Conservation (phyloP, 768 basidiomycete species). For the Gymnopilus dilepis region DNA sequence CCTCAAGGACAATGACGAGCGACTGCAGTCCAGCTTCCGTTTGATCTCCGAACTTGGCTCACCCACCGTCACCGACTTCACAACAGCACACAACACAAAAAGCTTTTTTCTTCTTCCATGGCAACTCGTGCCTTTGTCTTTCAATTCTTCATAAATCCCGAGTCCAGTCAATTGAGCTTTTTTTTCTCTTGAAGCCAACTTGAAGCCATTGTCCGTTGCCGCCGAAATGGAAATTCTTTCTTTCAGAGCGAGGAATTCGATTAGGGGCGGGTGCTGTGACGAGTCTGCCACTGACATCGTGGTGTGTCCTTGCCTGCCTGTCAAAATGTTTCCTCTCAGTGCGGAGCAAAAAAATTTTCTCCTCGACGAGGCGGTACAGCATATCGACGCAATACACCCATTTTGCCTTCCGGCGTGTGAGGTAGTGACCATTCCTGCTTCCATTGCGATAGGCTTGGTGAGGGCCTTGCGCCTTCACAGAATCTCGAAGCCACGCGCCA, state of each 20-base stretch:
- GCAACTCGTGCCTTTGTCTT: background rate
- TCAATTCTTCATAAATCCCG: background rate
- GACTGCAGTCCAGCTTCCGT: conserved; percentile 13
- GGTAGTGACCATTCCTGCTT: too few relatives aligned
- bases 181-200: too few relatives aligned
- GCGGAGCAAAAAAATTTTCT: background rate
- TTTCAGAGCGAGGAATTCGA: too few relatives aligned
- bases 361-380: background rate
- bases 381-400: background rate
- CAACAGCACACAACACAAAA: conserved; percentile 2
- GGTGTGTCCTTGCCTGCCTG: background rate
- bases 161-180: too few relatives aligned
- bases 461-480: too few relatives aligned
- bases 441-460: too few relatives aligned
- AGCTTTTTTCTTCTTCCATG: background rate
- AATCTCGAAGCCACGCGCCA: background rate
- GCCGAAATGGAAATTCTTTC: too few relatives aligned
- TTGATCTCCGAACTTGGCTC: conserved; percentile 7
- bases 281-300: too few relatives aligned
- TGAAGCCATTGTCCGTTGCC: too few relatives aligned
- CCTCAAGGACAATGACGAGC: conserved; percentile 18
- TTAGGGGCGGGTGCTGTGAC: too few relatives aligned
- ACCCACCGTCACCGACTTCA: background rate
- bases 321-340: background rate
- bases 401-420: too few relatives aligned